phyloP scores from a whole-genome alignment of 768 basidiomycete genomes.

The Arthromyces matolae region DNA sequence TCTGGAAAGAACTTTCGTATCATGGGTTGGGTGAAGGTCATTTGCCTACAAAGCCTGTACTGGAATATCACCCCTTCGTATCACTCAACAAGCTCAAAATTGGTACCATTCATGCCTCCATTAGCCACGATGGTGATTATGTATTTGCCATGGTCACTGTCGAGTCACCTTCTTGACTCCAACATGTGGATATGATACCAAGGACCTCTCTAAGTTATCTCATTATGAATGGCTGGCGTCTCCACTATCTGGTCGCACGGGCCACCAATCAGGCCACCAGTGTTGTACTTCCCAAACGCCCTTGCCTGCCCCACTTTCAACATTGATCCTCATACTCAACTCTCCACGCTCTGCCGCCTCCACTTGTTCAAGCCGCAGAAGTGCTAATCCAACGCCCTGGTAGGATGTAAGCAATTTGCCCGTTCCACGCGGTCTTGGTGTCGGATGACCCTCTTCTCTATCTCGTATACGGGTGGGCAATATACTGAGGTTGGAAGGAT shows the following conservation, averaged over 20 bases:
- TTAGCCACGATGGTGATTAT: constrained; percentile 83
- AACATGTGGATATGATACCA: no score
- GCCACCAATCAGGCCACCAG: constrained; percentile 73
- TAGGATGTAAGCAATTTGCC: constrained; percentile 70
- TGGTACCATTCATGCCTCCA: constrained; percentile 58
- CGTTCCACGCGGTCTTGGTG: constrained; percentile 62
- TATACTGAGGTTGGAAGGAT: constrained; percentile 37
- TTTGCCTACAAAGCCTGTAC: constrained; percentile 28
- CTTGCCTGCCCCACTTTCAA: constrained; percentile 24
- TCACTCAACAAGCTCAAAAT: constrained; percentile 16
- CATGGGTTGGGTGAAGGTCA: constrained; percentile 25
- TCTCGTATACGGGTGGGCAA: constrained; percentile 25
- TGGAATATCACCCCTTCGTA: constrained; percentile 42
- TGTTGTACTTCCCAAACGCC: constrained; percentile 47
- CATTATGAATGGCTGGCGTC: no score
- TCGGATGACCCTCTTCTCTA: constrained; percentile 23
- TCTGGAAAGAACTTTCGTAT: constrained; percentile 75
- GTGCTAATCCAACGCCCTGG: constrained; percentile 66
- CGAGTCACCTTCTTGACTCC: constrained; percentile 32
- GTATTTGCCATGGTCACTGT: constrained; percentile 64
- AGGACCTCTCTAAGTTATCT: no score
- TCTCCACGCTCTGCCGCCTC: constrained; percentile 49
- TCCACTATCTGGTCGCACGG: constrained; percentile 27
- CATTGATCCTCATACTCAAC: constrained; percentile 37
- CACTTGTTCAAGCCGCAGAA: constrained; percentile 77